Conservation (phyloP, 805 yeast genomes). For the Blastobotrys mokoenaii region DNA sequence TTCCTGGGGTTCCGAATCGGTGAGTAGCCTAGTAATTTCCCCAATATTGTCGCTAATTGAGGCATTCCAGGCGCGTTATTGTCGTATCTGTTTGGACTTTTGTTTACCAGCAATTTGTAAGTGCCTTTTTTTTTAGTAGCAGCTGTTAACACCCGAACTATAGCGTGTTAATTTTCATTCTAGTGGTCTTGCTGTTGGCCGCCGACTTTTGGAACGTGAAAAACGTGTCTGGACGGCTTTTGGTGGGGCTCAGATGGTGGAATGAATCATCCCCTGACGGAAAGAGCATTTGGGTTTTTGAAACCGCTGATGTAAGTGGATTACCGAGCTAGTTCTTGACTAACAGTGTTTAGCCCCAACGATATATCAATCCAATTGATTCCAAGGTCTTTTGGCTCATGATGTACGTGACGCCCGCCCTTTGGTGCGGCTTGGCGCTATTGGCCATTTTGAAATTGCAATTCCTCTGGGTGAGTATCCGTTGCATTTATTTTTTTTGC, state of each 20-base stretch:
- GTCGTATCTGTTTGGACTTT: conserved; percentile 61
- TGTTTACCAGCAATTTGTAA: conserved; percentile 53
- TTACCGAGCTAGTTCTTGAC: no score
- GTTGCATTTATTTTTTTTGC: conserved; percentile 16
- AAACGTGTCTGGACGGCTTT: conserved; percentile 78
- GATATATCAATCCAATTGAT: conserved; percentile 80
- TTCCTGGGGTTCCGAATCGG: conserved; percentile 54
- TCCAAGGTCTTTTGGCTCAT: conserved; percentile 82
- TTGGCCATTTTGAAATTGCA: conserved; percentile 73
- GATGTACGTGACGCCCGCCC: conserved; percentile 62
- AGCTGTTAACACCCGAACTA: no score
- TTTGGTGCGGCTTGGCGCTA: conserved; percentile 68
- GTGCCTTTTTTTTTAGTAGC: conserved; percentile 5
- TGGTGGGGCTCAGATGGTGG: conserved; percentile 95
- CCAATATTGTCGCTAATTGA: not conserved
- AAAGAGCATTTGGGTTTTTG: conserved; percentile 78
- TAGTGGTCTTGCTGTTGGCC: conserved; percentile 65
- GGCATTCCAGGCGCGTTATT: conserved; percentile 40
- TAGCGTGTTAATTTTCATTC: conserved; percentile 65
- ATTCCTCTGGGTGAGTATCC: conserved; percentile 43
- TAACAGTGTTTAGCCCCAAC: conserved; percentile 32
- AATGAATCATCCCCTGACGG: conserved; percentile 66
- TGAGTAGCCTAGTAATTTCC: conserved; percentile 11
- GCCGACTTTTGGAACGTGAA: conserved; percentile 93
- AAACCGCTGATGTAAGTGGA: conserved; percentile 57